phyloP scores from a whole-genome alignment of 106 monocot species.

The Triglochin maritima region DNA sequence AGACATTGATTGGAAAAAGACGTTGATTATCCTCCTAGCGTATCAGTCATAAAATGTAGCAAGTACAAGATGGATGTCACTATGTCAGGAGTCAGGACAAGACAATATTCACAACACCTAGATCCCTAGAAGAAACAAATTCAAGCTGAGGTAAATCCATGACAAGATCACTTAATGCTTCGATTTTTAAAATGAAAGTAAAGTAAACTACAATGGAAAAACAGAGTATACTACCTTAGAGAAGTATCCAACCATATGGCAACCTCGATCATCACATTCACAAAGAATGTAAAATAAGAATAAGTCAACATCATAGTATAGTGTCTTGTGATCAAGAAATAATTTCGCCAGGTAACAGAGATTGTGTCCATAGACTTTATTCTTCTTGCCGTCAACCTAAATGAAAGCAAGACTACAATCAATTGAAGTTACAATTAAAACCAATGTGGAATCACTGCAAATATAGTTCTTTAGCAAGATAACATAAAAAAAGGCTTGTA shows the following conservation, averaged over 20 bases:
- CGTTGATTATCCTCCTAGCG: no score
- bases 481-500: background rate
- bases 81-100: no score
- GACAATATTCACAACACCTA: no score
- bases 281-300: conserved; percentile 92
- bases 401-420: background rate
- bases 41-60: no score
- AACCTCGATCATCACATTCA: conserved; percentile 95
- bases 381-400: conserved; percentile 99
- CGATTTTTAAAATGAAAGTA: no score
- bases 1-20: no score
- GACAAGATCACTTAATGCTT: no score
- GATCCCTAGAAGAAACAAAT: no score
- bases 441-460: background rate
- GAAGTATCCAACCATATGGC: conserved; percentile 98
- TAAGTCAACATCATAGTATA: conserved; percentile 92
- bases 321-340: conserved; percentile 98
- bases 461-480: background rate
- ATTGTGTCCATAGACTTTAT: conserved; percentile 96
- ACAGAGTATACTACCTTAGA: conserved; percentile 51
- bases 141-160: no score
- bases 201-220: no score
- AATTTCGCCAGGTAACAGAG: conserved; percentile 95
- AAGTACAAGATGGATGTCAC: no score
- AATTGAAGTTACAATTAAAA: background rate